A percentile compares a stretch with the other conserved stretches of the same genome.
Evolutionary conservation across 257 asterid species (phyloP).

Genomic region (Forsythia suspensa): DNA sequence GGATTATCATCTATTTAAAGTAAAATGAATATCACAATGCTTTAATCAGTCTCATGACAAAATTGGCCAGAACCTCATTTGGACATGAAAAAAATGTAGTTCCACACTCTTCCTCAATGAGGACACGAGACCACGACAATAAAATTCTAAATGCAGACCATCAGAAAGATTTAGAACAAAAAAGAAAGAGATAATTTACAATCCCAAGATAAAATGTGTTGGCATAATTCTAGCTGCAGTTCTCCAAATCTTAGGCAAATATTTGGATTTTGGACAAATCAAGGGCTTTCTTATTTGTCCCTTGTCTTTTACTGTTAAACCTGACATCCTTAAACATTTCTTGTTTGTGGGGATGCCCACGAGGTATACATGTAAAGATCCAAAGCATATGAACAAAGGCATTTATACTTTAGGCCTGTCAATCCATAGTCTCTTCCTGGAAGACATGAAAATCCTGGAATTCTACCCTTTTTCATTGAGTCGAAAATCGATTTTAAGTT

Average conservation of each 20-base stretch:
- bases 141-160: neutral
- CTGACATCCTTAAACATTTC: neutral
- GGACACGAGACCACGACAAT: neutral
- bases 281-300: neutral
- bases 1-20: too few species aligned
- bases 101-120: too few species aligned
- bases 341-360: neutral
- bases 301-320: neutral
- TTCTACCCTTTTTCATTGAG: neutral
- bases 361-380: neutral
- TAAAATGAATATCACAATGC: too few species aligned
- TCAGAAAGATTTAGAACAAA: neutral
- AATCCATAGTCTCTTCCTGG: neutral
- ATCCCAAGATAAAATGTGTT: neutral
- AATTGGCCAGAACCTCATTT: too few species aligned
- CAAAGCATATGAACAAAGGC: neutral
- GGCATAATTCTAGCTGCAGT: neutral
- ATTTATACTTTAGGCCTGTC: neutral
- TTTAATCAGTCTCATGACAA: neutral
- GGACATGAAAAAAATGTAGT: too few species aligned
- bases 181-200: neutral
- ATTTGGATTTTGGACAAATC: neutral
- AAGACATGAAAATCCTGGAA: neutral
- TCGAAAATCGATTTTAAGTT: neutral
- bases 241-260: neutral